Percentiles rank a stretch among this genome's conserved stretches.
Conservation (phyloP, 495 filamentous ascomycete genomes). For the Hamigera avellanea region DNA sequence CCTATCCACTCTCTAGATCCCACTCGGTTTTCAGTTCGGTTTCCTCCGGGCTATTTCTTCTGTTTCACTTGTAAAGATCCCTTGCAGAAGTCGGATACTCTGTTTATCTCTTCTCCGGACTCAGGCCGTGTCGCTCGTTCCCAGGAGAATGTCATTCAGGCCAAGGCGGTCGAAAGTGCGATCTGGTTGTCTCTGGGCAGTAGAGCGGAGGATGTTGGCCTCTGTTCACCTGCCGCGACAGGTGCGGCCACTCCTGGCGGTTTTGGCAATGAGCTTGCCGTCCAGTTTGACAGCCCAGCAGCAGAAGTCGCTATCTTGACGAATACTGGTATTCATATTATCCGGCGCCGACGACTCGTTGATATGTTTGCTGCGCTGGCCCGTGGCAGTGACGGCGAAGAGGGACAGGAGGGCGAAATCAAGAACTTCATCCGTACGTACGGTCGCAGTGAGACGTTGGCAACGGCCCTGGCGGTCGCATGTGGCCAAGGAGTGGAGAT, state of each 20-base stretch:
- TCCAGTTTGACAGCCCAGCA: constrained; percentile 75
- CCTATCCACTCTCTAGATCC: constrained; percentile 36
- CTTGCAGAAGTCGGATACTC: constrained; percentile 40
- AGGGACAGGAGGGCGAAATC: constrained; percentile 67
- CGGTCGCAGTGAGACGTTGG: constrained; percentile 73
- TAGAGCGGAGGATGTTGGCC: constrained; percentile 60
- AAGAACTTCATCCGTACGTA: constrained; percentile 73
- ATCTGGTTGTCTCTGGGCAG: constrained; percentile 63
- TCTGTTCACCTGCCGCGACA: constrained; percentile 57
- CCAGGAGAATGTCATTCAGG: constrained; percentile 37
- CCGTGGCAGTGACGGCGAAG: constrained; percentile 58
- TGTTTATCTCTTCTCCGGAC: constrained; percentile 84
- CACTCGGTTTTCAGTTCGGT: constrained; percentile 50
- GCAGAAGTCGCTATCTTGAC: constrained; percentile 85
- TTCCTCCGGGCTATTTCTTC: constrained; percentile 84
- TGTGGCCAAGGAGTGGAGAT: constrained; percentile 83
- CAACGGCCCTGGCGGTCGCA: constrained; percentile 89
- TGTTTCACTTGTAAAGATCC: constrained; percentile 54
- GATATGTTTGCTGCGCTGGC: constrained; percentile 85
- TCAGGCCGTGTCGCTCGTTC: constrained; percentile 60
- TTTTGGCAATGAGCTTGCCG: constrained; percentile 89
- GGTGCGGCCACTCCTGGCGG: constrained; percentile 60
- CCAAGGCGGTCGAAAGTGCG: constrained; percentile 55
- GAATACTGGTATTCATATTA: constrained; percentile 73
- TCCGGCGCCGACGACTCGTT: constrained; percentile 73